Evolutionary conservation across 2,329 filamentous ascomycete species (phyloP).

Genomic region (Calycina herbarum): DNA sequence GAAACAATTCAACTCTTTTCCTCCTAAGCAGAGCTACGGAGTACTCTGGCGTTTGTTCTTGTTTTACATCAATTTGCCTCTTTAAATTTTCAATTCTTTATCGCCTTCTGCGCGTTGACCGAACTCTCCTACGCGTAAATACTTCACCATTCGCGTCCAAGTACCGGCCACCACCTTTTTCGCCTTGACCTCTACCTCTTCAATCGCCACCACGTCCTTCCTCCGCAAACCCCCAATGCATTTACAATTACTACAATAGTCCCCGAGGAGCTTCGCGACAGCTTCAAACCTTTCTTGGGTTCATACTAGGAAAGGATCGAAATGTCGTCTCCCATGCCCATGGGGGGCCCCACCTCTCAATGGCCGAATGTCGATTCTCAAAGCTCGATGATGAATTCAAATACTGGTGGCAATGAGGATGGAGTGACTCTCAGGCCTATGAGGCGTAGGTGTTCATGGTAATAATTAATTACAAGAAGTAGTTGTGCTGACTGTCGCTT

Average conservation of each 20-base stretch:
- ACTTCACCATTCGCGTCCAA: slow-evolving; percentile 29
- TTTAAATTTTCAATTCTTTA: neutral
- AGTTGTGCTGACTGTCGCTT: slow-evolving; percentile 10
- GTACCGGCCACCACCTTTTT: slow-evolving; percentile 23
- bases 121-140: slow-evolving; percentile 17
- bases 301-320: slow-evolving; percentile 24
- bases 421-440: slow-evolving; percentile 55
- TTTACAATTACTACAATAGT: slow-evolving; percentile 21
- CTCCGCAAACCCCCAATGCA: slow-evolving; percentile 25
- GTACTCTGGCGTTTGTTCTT: neutral
- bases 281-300: slow-evolving; percentile 23
- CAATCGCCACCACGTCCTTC: slow-evolving; percentile 5
- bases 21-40: neutral
- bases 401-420: slow-evolving; percentile 40
- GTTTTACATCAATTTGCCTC: neutral
- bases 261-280: slow-evolving; percentile 21
- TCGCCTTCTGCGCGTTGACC: neutral
- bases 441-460: slow-evolving; percentile 57
- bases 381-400: slow-evolving; percentile 20
- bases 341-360: slow-evolving; percentile 17
- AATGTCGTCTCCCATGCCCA: slow-evolving; percentile 34
- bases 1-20: neutral
- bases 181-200: slow-evolving; percentile 12
- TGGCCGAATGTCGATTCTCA: slow-evolving; percentile 26
- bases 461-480: neutral